These are phyloP conservation scores for Marasmius tenuissimus DNA, from an alignment of 1,284 basidiomycete species.

Conservation along the genomic window DNA sequence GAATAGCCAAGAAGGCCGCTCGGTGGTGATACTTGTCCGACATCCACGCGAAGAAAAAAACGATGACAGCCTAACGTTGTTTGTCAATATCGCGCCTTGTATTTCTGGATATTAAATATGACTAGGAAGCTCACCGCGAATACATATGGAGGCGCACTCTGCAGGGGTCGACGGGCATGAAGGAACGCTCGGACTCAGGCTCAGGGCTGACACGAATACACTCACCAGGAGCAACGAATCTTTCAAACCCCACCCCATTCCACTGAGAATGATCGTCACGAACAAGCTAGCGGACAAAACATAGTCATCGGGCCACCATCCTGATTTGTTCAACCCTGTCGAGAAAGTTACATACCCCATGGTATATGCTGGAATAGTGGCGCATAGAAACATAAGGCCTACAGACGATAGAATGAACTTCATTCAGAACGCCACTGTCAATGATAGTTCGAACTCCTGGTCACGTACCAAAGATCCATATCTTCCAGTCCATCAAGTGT, in stretches of 20 bases:
- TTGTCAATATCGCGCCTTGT: background rate
- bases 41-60: constrained; percentile 41
- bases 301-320: background rate
- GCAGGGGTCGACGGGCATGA: background rate
- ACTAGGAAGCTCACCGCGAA: constrained; percentile 34
- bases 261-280: constrained; percentile 41
- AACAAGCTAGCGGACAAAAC: constrained; percentile 33
- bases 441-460: background rate
- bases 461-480: constrained; percentile 40
- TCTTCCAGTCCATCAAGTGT: constrained; percentile 43
- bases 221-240: constrained; percentile 39
- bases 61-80: constrained; percentile 32
- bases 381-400: constrained; percentile 45
- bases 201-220: constrained; percentile 4
- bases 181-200: constrained; percentile 13
- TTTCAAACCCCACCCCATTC: constrained; percentile 44
- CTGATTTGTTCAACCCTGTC: background rate
- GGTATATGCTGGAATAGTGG: constrained; percentile 42
- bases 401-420: background rate
- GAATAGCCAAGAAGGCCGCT: constrained; percentile 39
- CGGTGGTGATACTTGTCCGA: constrained; percentile 44
- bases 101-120: background rate
- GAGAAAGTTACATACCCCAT: constrained; percentile 31
- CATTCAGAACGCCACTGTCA: background rate
- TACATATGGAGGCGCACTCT: constrained; percentile 49